A percentile compares a stretch with the other conserved stretches of the same genome.
phyloP scores from a whole-genome alignment of 352 stramenopile species.

The Bremia lactucae region DNA sequence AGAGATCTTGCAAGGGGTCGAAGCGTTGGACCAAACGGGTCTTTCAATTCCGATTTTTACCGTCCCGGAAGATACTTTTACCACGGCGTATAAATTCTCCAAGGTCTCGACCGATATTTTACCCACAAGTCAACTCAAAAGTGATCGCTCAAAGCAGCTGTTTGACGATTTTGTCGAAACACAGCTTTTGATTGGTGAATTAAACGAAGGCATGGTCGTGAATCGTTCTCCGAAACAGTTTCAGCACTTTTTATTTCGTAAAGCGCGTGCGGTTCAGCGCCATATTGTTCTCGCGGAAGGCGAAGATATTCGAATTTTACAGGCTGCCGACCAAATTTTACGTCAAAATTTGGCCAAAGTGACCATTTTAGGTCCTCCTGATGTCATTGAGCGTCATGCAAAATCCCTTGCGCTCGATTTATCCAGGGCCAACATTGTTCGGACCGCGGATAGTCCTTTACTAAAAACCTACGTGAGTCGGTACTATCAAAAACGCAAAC shows the following conservation, averaged over 20 bases:
- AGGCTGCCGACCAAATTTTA: conserved; percentile 65
- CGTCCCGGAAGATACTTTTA: conserved; percentile 54
- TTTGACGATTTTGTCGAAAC: conserved; percentile 62
- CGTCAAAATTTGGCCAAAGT: conserved; percentile 55
- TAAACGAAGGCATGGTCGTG: conserved; percentile 47
- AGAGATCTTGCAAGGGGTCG: conserved; percentile 60
- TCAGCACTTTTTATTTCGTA: conserved; percentile 77
- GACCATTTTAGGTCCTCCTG: conserved; percentile 68
- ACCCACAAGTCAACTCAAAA: conserved; percentile 59
- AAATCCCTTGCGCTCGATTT: conserved; percentile 63
- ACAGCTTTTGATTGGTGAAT: conserved; percentile 50
- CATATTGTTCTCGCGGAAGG: conserved; percentile 82
- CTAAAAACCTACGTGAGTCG: conserved; percentile 45
- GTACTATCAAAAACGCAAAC: conserved; percentile 72
- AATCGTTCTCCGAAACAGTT: conserved; percentile 77
- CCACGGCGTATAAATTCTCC: conserved; percentile 39
- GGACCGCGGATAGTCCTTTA: conserved; percentile 34
- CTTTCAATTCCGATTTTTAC: conserved; percentile 70
- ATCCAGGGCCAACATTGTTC: conserved; percentile 45
- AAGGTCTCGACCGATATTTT: conserved; percentile 59
- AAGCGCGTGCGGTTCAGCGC: conserved; percentile 53
- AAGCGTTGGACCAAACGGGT: conserved; percentile 50
- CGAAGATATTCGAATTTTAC: conserved; percentile 68
- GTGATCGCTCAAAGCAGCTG: conserved; percentile 48
- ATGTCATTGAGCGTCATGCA: conserved; percentile 51